Evolutionary conservation across 148 eudicot genomes (phyloP).

Genomic region (Rheum nobile): DNA sequence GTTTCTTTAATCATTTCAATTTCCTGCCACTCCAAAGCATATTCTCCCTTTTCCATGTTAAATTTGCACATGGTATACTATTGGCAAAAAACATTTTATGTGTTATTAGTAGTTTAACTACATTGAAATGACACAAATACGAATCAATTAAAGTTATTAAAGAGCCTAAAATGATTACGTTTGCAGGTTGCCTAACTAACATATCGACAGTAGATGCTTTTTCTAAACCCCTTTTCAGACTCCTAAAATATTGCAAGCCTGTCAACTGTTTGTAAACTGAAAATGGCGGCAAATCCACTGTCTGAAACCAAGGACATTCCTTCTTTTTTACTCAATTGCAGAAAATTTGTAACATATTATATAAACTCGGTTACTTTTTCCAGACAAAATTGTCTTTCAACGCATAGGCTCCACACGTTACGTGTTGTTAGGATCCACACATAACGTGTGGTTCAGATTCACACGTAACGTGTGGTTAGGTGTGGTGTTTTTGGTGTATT

Average conservation of each 20-base stretch:
- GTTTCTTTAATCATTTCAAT: conserved; percentile 5
- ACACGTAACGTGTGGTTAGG: no score
- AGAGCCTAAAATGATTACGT: conserved; percentile 2
- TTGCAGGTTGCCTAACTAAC: background rate
- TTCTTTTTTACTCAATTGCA: background rate
- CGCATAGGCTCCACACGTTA: no score
- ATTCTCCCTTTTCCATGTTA: background rate
- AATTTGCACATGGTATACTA: background rate
- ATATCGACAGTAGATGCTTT: background rate
- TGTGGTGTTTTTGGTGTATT: no score
- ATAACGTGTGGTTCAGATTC: no score
- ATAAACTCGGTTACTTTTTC: no score
- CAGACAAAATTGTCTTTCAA: no score
- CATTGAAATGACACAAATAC: conserved; percentile 1
- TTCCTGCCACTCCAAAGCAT: conserved; percentile 4
- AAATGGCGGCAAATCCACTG: conserved; percentile 1
- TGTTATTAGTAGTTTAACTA: background rate
- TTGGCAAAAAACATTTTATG: background rate
- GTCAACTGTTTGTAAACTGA: background rate
- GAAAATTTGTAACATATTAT: background rate
- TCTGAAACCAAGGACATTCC: background rate
- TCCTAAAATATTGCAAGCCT: background rate
- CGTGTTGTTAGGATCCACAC: no score
- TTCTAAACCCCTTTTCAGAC: background rate
- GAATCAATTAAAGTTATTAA: conserved; percentile 3